A percentile compares a stretch with the other conserved stretches of the same genome.
phyloP scores from a whole-genome alignment of 2,329 filamentous ascomycete genomes.

The Trichoderma sp. region DNA sequence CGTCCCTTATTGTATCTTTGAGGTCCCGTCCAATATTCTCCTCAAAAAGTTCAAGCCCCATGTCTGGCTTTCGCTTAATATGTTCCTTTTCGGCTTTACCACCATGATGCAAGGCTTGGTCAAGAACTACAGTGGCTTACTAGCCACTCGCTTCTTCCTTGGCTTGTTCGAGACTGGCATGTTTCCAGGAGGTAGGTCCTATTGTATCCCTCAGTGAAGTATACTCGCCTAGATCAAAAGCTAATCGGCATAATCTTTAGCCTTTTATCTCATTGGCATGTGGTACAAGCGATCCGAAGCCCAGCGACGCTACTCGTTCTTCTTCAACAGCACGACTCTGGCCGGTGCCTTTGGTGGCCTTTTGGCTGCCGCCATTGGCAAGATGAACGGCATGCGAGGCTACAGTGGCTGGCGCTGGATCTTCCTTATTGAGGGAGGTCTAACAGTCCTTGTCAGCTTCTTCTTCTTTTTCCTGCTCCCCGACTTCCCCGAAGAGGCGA shows the following conservation, averaged over 20 bases:
- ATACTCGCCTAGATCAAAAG: neutral
- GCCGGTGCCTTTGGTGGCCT: conserved; percentile 86
- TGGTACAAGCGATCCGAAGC: conserved; percentile 89
- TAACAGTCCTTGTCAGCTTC: conserved; percentile 65
- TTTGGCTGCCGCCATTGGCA: conserved; percentile 83
- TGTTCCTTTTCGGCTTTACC: conserved; percentile 80
- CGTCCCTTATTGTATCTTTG: conserved; percentile 72
- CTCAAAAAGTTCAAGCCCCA: conserved; percentile 66
- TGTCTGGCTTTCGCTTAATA: conserved; percentile 77
- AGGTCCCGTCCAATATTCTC: conserved; percentile 70
- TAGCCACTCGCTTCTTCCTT: conserved; percentile 83
- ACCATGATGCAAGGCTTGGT: conserved; percentile 78
- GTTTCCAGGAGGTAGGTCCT: conserved; percentile 53
- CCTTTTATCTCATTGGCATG: conserved; percentile 77
- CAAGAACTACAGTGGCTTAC: conserved; percentile 74
- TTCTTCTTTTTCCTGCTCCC: conserved; percentile 71
- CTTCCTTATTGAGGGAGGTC: conserved; percentile 74
- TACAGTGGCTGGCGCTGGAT: conserved; percentile 82
- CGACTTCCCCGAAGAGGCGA: conserved; percentile 73
- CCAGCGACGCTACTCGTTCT: conserved; percentile 90
- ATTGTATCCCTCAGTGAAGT: neutral
- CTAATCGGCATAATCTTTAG: conserved; percentile 33
- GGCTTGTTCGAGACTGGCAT: conserved; percentile 77
- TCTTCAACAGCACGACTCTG: conserved; percentile 82
- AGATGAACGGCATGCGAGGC: conserved; percentile 72